phyloP scores from a whole-genome alignment of 2,329 filamentous ascomycete genomes.

The Cladophialophora immunda region DNA sequence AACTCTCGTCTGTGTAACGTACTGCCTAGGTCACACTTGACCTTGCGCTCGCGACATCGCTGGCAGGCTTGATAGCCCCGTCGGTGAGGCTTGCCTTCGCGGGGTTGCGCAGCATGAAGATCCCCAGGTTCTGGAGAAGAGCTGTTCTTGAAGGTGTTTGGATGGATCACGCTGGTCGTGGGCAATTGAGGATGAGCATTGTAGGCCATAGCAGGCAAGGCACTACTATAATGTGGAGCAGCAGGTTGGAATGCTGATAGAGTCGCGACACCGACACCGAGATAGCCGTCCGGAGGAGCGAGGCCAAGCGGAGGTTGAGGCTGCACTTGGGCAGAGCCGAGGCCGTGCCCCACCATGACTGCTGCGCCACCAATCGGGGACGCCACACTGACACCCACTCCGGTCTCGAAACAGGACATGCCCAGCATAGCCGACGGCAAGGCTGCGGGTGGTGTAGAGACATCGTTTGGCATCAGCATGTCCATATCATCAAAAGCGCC shows the following conservation, averaged over 20 bases:
- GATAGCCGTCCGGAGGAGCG: slow-evolving; percentile 30
- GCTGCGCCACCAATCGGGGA: background rate
- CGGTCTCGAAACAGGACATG: background rate
- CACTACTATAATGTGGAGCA: slow-evolving; percentile 10
- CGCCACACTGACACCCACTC: background rate
- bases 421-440: background rate
- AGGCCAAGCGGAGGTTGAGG: slow-evolving; percentile 7
- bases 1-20: slow-evolving; percentile 37
- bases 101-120: slow-evolving; percentile 46
- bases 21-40: slow-evolving; percentile 60
- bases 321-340: background rate
- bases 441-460: background rate
- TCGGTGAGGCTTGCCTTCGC: slow-evolving; percentile 45
- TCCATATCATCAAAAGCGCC: background rate
- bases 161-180: slow-evolving; percentile 12
- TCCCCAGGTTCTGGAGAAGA: slow-evolving; percentile 43
- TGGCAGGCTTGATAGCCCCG: slow-evolving; percentile 60
- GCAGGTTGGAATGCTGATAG: slow-evolving; percentile 13
- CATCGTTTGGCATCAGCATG: background rate
- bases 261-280: slow-evolving; percentile 27
- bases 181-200: slow-evolving; percentile 26
- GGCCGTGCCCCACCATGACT: background rate
- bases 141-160: slow-evolving; percentile 27
- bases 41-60: slow-evolving; percentile 58
- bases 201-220: slow-evolving; percentile 32